phyloP scores from a whole-genome alignment of 495 filamentous ascomycete genomes.

The Aspergillus bridgeri region DNA sequence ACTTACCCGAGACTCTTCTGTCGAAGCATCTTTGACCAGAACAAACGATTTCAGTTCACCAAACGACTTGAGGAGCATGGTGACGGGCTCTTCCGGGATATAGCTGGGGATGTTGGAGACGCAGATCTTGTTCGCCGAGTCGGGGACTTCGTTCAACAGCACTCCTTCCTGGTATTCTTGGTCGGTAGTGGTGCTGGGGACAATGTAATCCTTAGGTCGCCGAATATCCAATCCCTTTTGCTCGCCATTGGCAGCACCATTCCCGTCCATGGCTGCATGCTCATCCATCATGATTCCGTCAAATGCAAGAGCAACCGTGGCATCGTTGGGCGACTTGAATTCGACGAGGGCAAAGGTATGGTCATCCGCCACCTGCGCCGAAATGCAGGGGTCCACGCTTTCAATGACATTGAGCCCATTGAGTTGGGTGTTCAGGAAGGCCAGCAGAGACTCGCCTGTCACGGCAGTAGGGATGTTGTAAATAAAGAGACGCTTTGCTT shows the following conservation, averaged over 20 bases:
- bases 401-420: slow-evolving; percentile 90
- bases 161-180: slow-evolving; percentile 72
- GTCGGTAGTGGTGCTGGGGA: slow-evolving; percentile 72
- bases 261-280: slow-evolving; percentile 49
- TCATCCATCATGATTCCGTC: slow-evolving; percentile 88
- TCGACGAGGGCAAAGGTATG: slow-evolving; percentile 79
- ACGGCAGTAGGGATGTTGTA: slow-evolving; percentile 70
- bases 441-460: slow-evolving; percentile 66
- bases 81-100: slow-evolving; percentile 86
- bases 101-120: slow-evolving; percentile 83
- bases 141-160: slow-evolving; percentile 75
- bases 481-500: slow-evolving; percentile 85
- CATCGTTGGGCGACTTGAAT: slow-evolving; percentile 82
- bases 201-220: slow-evolving; percentile 96
- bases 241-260: slow-evolving; percentile 54
- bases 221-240: slow-evolving; percentile 71
- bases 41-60: slow-evolving; percentile 92
- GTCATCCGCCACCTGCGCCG: slow-evolving; percentile 77
- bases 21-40: slow-evolving; percentile 80
- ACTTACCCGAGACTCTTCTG: slow-evolving; percentile 85
- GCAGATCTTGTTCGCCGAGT: slow-evolving; percentile 93
- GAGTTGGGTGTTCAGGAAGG: slow-evolving; percentile 94
- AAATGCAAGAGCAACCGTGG: slow-evolving; percentile 85
- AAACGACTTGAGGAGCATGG: slow-evolving; percentile 83
- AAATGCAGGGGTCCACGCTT: slow-evolving; percentile 80